phyloP scores from a whole-genome alignment of 192 early-diverging fungal genomes.

The Coemansia umbellata region DNA sequence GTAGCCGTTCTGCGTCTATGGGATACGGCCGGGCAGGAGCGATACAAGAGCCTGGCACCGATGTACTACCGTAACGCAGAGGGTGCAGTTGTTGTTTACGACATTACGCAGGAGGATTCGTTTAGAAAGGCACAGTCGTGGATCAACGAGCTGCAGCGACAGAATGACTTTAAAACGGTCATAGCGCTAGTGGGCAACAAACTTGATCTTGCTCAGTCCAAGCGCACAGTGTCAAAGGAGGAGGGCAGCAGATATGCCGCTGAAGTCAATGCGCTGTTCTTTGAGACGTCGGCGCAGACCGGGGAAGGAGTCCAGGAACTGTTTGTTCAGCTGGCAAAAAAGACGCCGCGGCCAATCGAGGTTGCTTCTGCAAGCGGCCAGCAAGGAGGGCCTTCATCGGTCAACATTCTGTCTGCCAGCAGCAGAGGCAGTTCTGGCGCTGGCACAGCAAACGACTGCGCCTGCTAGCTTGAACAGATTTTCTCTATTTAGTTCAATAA shows the following conservation, averaged over 20 bases:
- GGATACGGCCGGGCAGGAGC: constrained; percentile 96
- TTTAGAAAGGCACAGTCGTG: constrained; percentile 90
- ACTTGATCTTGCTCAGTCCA: constrained; percentile 70
- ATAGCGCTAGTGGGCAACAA: constrained; percentile 97
- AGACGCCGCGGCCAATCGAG: constrained; percentile 55
- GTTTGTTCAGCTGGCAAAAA: constrained; percentile 84
- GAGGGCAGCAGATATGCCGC: constrained; percentile 77
- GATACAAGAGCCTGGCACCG: constrained; percentile 92
- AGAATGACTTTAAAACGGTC: constrained; percentile 86
- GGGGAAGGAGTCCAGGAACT: constrained; percentile 79
- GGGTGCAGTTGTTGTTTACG: constrained; percentile 95
- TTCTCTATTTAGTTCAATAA: too few relatives aligned
- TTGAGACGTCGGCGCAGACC: constrained; percentile 85
- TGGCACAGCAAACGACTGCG: constrained; percentile 27
- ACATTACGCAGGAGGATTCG: constrained; percentile 84
- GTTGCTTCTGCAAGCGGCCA: not conserved
- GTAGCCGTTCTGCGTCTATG: constrained; percentile 78
- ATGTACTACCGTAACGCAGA: constrained; percentile 99
- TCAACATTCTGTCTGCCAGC: constrained; percentile 32
- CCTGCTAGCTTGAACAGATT: constrained; percentile 26
- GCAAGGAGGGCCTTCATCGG: constrained; percentile 15
- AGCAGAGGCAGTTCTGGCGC: constrained; percentile 1
- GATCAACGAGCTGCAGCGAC: constrained; percentile 94
- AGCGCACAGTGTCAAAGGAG: constrained; percentile 66
- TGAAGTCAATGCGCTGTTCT: constrained; percentile 75